Evolutionary conservation across 2,329 filamentous ascomycete genomes (phyloP), one percentile per base, ranked within the genome.

Genomic region (Sporothrix brunneoviolacea): DNA sequence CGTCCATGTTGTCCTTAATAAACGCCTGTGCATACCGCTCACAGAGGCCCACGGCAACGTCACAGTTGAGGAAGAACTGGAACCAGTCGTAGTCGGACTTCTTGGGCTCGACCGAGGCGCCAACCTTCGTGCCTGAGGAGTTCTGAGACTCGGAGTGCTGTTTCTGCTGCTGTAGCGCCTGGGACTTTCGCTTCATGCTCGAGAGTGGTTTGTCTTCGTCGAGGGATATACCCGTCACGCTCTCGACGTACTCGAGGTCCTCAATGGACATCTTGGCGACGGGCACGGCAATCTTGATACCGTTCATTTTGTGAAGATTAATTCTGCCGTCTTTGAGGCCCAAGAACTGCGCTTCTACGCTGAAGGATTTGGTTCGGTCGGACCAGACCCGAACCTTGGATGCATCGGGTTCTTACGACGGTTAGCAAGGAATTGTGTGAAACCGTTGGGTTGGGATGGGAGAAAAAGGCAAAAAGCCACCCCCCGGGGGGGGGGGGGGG

Each of bases 221-320:
- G 43, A 97, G 72, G 12, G 91, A 95, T 44, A 89, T 79, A 32
- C 91, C 90, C n/a, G 91, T 93, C 15, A 81, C 74, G 54, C 79
- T 81, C 68, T 98, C 93, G 50, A 98, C 91, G 61, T 94, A 97
- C 68, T 96, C 91, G 35, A 98, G 75, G 68, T 98, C 93, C 62
- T 91, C 87, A 37, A 90, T 77, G 1, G 91, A 94, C 93, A 98
- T 98, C 66, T 98, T 98, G 35, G 82, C 75, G 24, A 97, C 82
- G 3, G 93, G 93, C 4, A 98, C 93, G 8, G 93, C 93, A 67
- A 98, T 98, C 69, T 97, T 97, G 61, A 98, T 90, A 33, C 93
- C 93, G 64, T 98, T 98, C 69, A 89, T 79, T 72, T 98, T 98
- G 73, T 98, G 93, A 19, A 98, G 75, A 68, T 98, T 94, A 58